A percentile compares a stretch with the other conserved stretches of the same genome.
phyloP scores from a whole-genome alignment of 108 stramenopile genomes.

The Stephanodiscus triporus region DNA sequence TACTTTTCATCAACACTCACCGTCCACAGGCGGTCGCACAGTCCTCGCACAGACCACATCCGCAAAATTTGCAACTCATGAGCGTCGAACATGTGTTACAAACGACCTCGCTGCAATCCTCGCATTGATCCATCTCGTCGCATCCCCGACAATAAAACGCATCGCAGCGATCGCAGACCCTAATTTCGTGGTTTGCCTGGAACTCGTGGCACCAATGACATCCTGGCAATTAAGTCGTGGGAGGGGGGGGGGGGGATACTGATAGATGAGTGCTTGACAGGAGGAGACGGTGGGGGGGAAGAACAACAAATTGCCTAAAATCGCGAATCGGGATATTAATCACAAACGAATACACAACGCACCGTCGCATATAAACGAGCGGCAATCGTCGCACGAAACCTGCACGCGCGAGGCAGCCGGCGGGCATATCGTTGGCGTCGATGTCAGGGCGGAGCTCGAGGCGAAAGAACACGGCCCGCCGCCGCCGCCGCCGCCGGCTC shows the following conservation, averaged over 20 bases:
- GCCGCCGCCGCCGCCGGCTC: too few relatives aligned
- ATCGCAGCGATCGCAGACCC: conserved; percentile 93
- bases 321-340: neutral
- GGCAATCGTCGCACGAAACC: conserved; percentile 89
- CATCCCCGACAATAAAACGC: conserved; percentile 88
- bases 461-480: conserved; percentile 28
- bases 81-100: conserved; percentile 87
- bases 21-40: conserved; percentile 93
- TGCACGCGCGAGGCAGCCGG: conserved; percentile 57
- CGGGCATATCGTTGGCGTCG: conserved; percentile 21
- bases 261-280: neutral
- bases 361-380: conserved; percentile 81
- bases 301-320: conserved; percentile 1
- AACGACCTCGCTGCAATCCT: conserved; percentile 92
- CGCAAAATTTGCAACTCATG: conserved; percentile 92
- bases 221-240: conserved; percentile 10
- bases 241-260: too few relatives aligned
- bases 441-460: conserved; percentile 28
- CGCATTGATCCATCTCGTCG: conserved; percentile 95
- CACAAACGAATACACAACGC: conserved; percentile 13
- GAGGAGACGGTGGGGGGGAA: neutral
- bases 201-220: conserved; percentile 95
- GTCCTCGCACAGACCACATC: conserved; percentile 90
- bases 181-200: conserved; percentile 92
- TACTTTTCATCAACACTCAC: conserved; percentile 44